phyloP scores from a whole-genome alignment of 2,329 filamentous ascomycete genomes.

The Diatrype stigma region DNA sequence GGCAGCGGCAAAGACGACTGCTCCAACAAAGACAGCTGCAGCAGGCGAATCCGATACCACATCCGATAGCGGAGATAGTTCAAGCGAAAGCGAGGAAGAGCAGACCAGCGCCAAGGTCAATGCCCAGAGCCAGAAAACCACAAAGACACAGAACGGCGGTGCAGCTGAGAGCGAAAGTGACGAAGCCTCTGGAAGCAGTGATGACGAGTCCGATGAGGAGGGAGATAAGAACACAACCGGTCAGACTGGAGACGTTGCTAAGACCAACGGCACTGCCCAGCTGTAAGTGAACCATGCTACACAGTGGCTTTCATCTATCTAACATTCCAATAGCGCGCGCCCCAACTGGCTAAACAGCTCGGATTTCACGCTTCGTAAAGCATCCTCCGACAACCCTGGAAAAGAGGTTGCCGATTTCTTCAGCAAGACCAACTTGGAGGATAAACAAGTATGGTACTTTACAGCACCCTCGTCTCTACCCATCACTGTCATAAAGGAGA shows the following conservation, averaged over 20 bases:
- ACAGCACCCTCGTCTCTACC: constrained; percentile 66
- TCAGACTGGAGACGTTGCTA: constrained; percentile 13
- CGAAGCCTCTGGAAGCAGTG: constrained; percentile 7
- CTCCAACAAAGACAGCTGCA: constrained; percentile 17
- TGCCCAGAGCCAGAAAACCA: neutral
- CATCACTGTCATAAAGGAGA: constrained; percentile 61
- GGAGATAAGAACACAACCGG: constrained; percentile 1
- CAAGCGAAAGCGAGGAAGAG: constrained; percentile 31
- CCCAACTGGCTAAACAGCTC: constrained; percentile 43
- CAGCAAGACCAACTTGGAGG: constrained; percentile 53
- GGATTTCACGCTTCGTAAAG: constrained; percentile 51
- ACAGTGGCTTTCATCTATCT: neutral
- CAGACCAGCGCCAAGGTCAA: neutral
- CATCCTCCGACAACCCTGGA: constrained; percentile 35
- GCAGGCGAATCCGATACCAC: constrained; percentile 5
- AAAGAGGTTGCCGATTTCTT: constrained; percentile 52
- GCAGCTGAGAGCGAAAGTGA: constrained; percentile 4
- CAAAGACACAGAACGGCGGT: constrained; percentile 3
- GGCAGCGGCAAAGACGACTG: constrained; percentile 13
- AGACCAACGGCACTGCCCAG: constrained; percentile 14
- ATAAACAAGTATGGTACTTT: constrained; percentile 79
- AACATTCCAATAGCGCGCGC: constrained; percentile 15
- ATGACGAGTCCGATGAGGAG: constrained; percentile 2
- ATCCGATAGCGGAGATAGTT: constrained; percentile 22
- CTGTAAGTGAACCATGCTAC: constrained; percentile 14